Evolutionary conservation across 2,329 filamentous ascomycete species (phyloP).

Genomic region (Diaporthe eres): DNA sequence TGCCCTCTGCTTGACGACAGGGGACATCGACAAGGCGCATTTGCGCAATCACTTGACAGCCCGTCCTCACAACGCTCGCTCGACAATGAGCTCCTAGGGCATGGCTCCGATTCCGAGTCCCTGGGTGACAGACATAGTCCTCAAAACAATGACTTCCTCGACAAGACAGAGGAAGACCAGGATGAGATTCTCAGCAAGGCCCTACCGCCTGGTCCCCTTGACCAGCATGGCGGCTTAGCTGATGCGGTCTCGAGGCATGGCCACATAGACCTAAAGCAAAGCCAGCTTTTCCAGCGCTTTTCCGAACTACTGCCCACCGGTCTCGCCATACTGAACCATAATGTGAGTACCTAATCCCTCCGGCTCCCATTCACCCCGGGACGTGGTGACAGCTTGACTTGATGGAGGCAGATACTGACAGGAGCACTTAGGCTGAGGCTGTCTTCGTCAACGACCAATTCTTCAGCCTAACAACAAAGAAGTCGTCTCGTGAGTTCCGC

Average conservation of each 20-base stretch:
- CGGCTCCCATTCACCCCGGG: background rate
- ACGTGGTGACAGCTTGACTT: background rate
- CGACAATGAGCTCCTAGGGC: background rate
- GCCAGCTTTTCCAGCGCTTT: constrained; percentile 32
- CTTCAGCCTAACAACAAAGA: constrained; percentile 25
- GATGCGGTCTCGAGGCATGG: constrained; percentile 4
- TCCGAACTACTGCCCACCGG: constrained; percentile 26
- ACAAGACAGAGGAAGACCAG: constrained; percentile 24
- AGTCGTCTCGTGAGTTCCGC: constrained; percentile 24
- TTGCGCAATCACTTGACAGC: constrained; percentile 20
- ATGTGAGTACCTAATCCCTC: background rate
- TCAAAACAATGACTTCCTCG: constrained; percentile 3
- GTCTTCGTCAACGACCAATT: constrained; percentile 36
- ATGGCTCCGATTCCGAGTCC: background rate
- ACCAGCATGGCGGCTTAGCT: background rate
- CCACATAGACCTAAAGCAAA: constrained; percentile 23
- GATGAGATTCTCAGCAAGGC: constrained; percentile 28
- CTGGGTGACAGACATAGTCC: too few relatives aligned
- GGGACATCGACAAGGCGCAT: constrained; percentile 23
- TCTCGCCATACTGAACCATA: constrained; percentile 18
- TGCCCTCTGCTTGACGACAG: constrained; percentile 32
- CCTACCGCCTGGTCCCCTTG: background rate
- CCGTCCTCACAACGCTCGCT: background rate
- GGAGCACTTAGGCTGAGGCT: constrained; percentile 1
- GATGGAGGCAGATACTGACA: background rate